These are phyloP conservation scores for Ceratocystiopsis sp. DNA, from an alignment of 2,329 filamentous ascomycete genomes.

Conservation along the genomic window DNA sequence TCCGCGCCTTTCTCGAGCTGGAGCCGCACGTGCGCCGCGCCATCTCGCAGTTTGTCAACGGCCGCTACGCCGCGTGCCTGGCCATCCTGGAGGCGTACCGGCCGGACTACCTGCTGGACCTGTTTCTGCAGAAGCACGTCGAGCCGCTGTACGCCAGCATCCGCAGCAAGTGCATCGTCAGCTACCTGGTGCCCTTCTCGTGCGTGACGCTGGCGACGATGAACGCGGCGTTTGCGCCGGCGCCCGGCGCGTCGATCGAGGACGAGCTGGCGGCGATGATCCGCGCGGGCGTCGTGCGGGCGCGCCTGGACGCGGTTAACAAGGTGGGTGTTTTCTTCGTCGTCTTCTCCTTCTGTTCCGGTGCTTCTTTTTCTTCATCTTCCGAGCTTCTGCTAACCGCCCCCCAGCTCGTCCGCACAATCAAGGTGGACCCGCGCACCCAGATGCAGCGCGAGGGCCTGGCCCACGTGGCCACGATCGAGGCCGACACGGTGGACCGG, in stretches of 20 bases:
- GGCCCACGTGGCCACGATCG: slow-evolving; percentile 51
- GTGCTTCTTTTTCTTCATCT: not conserved
- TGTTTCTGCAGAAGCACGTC: slow-evolving; percentile 66
- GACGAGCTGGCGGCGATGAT: slow-evolving; percentile 69
- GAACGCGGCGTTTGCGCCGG: slow-evolving; percentile 52
- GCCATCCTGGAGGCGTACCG: slow-evolving; percentile 67
- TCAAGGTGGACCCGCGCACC: slow-evolving; percentile 46
- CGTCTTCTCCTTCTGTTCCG: too few species aligned
- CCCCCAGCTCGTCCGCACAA: slow-evolving; percentile 51
- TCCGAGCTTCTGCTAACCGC: not conserved
- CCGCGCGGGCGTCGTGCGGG: slow-evolving; percentile 49
- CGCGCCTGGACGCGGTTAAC: slow-evolving; percentile 72
- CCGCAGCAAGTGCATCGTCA: slow-evolving; percentile 78
- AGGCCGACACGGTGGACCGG: slow-evolving; percentile 57
- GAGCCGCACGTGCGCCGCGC: slow-evolving; percentile 91
- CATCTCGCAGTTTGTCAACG: slow-evolving; percentile 74
- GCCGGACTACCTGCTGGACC: slow-evolving; percentile 75
- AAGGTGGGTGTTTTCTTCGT: slow-evolving; percentile 29
- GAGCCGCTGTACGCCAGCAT: slow-evolving; percentile 54
- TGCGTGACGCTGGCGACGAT: slow-evolving; percentile 69
- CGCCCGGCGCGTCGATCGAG: slow-evolving; percentile 45
- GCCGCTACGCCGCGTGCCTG: slow-evolving; percentile 75
- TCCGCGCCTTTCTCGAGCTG: slow-evolving; percentile 76
- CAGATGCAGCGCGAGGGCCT: slow-evolving; percentile 56
- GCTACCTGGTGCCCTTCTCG: slow-evolving; percentile 84